These are phyloP conservation scores for Beauveria scarabaeidicola DNA, from an alignment of 2,329 filamentous ascomycete genomes.

Conservation along the genomic window DNA sequence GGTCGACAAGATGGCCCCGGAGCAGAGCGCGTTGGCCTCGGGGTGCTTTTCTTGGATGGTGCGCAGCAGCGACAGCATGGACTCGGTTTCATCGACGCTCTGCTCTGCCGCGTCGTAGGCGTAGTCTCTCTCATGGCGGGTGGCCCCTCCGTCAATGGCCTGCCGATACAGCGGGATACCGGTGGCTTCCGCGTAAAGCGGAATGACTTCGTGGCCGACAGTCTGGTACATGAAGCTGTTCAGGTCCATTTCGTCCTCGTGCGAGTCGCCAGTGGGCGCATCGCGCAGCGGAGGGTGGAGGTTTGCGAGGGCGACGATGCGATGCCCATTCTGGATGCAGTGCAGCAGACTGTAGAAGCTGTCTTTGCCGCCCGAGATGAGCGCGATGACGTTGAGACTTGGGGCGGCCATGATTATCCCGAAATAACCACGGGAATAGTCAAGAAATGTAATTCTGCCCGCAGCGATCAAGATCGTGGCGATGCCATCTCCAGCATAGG, in stretches of 20 bases:
- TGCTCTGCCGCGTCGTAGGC: conserved; percentile 20
- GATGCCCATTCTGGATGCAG: conserved; percentile 77
- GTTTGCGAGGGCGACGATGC: conserved; percentile 81
- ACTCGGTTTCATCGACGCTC: conserved; percentile 76
- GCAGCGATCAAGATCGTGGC: not conserved
- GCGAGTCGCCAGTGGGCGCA: conserved; percentile 1
- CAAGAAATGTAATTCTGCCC: not conserved
- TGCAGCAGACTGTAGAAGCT: conserved; percentile 91
- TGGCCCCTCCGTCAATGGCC: conserved; percentile 62
- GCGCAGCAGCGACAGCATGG: conserved; percentile 65
- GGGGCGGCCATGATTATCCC: conserved; percentile 31
- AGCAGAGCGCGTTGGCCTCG: conserved; percentile 75
- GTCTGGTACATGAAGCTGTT: conserved; percentile 99
- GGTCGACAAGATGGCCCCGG: conserved; percentile 86
- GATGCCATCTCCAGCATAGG: not conserved
- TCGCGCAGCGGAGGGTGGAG: conserved; percentile 31
- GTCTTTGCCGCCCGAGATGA: conserved; percentile 95
- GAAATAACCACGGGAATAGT: not conserved
- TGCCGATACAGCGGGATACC: conserved; percentile 76
- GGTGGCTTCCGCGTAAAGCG: conserved; percentile 72
- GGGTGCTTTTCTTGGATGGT: conserved; percentile 62
- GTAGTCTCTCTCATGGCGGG: conserved; percentile 68
- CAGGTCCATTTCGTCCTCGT: conserved; percentile 43
- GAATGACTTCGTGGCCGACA: conserved; percentile 79
- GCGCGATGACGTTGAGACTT: conserved; percentile 69